These are phyloP conservation scores for Leccinum angustisporum DNA, from an alignment of 1,284 basidiomycete genomes.

Conservation along the genomic window DNA sequence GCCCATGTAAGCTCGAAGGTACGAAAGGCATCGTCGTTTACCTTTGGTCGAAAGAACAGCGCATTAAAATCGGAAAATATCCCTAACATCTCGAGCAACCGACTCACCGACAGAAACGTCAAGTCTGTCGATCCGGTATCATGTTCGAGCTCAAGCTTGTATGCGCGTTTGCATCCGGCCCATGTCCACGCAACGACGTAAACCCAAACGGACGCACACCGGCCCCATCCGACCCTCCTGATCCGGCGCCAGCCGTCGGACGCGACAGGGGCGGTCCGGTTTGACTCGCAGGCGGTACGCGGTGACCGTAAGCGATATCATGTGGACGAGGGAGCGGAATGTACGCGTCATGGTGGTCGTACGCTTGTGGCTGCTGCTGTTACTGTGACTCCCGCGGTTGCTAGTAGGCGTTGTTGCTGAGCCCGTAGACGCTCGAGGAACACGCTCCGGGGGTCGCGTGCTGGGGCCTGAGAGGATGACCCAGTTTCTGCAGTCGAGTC, in stretches of 20 bases:
- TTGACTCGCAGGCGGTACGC: conserved; percentile 7
- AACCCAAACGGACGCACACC: conserved; percentile 14
- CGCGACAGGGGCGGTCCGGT: conserved; percentile 8
- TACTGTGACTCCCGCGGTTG: conserved; percentile 2
- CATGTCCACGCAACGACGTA: conserved; percentile 15
- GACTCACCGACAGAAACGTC: conserved; percentile 83
- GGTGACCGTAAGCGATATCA: conserved; percentile 11
- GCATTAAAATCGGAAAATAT: conserved; percentile 98
- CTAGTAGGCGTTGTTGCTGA: conserved; percentile 7
- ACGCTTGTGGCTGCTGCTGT: neutral
- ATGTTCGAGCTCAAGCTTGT: conserved; percentile 11
- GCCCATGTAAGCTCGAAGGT: neutral
- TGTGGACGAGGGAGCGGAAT: conserved; percentile 5
- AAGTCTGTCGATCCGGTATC: conserved; percentile 85
- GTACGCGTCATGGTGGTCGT: conserved; percentile 10
- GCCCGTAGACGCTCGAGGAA: conserved; percentile 19
- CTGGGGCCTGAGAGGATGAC: conserved; percentile 5
- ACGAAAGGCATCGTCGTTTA: conserved; percentile 33
- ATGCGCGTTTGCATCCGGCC: conserved; percentile 17
- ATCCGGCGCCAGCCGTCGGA: neutral
- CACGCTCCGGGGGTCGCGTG: conserved; percentile 12
- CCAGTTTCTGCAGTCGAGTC: conserved; percentile 7
- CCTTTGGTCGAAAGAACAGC: conserved; percentile 89
- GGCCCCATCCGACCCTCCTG: conserved; percentile 7
- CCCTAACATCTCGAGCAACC: conserved; percentile 84